Evolutionary conservation across 2,329 filamentous ascomycete genomes (phyloP), one percentile per base, ranked within the genome.

Genomic region (Beauveria caledonica): DNA sequence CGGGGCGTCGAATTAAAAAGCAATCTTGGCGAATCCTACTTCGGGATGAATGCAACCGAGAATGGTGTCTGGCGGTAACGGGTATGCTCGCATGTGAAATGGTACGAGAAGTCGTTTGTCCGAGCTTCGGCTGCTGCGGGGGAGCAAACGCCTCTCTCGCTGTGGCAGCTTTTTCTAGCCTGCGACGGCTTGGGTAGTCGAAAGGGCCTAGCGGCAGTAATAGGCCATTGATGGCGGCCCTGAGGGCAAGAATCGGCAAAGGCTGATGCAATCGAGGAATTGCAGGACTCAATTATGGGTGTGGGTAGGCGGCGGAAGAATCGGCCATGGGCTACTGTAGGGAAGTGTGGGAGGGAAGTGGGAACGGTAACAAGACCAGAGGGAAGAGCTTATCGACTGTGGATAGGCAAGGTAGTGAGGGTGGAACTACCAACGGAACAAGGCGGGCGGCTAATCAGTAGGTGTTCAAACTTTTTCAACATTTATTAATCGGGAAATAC

Each of bases 171-270:
- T 58, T 45, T 46, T 48, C n/a, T 44, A 64, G 66, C 63, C 67
- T 64, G 66, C 72, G 66, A 77, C 72, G 78, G 77, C 78, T 78
- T 81, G 25, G 10, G 13, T 25, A 25, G 21, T 73, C 70, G 72
- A 69, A 36, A 15, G 11, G 13, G 13, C 33, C 77, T 83, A 84
- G 72, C 78, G 76, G 74, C 78, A 78, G 75, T 78, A 74, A 72
- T 77, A 75, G 79, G 77, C 78, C 82, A 79, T 69, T 25, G 33
- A 27, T 21, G 13, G 15, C 11, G 19, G 44, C 44, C 9, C 25
- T 17, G 25, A 2, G 8, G 19, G 29, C 9, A 21, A 5, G 11
- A 36, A n/a, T 19, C 2, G 44, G 17, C 55, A 15, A 15, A 13
- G 8, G 17, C 9, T 19, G 29, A 40, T 19, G 29, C 23, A 39